Evolutionary conservation across 805 yeast species (phyloP).

Genomic region (Spathaspora hagerdaliae): DNA sequence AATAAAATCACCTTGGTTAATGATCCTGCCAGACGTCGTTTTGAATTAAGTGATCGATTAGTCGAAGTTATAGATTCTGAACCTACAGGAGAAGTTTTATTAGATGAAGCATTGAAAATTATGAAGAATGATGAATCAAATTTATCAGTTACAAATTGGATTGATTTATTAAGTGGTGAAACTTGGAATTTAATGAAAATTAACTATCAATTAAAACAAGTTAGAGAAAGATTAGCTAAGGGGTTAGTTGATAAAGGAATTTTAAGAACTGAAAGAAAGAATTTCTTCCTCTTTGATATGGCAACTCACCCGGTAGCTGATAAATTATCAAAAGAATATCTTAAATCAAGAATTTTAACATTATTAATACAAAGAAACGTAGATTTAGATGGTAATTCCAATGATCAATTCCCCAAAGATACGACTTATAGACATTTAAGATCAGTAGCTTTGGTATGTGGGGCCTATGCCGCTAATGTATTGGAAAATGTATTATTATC

Average conservation of each 20-base stretch:
- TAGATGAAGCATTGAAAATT: constrained; percentile 88
- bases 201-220: constrained; percentile 93
- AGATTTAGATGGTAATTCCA: constrained; percentile 32
- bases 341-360: constrained; percentile 67
- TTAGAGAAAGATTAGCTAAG: constrained; percentile 91
- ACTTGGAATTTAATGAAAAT: constrained; percentile 97
- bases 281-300: constrained; percentile 93
- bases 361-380: constrained; percentile 71
- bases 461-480: constrained; percentile 94
- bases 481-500: constrained; percentile 80
- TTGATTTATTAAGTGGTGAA: constrained; percentile 89
- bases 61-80: constrained; percentile 82
- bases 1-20: constrained; percentile 84
- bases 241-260: constrained; percentile 97
- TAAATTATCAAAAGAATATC: constrained; percentile 74
- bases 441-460: constrained; percentile 77
- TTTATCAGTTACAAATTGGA: constrained; percentile 83
- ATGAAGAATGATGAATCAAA: constrained; percentile 82
- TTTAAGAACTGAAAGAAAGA: constrained; percentile 91
- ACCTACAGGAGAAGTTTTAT: constrained; percentile 90
- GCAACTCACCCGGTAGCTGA: constrained; percentile 97
- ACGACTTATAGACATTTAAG: constrained; percentile 70
- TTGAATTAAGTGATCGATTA: constrained; percentile 81
- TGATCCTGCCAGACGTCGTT: constrained; percentile 87
- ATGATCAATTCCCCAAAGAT: constrained; percentile 62